These are phyloP conservation scores for Neocatenulostroma microsporum DNA, from an alignment of 2,329 filamentous ascomycete genomes.

Conservation along the genomic window DNA sequence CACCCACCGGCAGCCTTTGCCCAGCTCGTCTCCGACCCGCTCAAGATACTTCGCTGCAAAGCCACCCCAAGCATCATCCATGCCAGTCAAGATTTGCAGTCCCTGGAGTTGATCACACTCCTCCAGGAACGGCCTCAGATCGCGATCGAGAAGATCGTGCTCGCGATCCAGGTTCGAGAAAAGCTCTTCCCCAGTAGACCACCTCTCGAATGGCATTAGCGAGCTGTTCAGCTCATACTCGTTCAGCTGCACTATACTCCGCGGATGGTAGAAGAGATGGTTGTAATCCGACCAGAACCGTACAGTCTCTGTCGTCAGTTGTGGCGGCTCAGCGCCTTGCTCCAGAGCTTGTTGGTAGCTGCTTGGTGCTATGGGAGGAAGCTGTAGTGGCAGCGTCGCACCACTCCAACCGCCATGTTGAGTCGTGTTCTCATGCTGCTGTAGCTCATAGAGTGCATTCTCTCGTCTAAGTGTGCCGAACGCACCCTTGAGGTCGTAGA, in stretches of 20 bases:
- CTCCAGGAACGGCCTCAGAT: conserved; percentile 79
- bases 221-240: conserved; percentile 78
- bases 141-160: conserved; percentile 81
- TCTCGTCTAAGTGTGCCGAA: conserved; percentile 84
- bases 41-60: conserved; percentile 46
- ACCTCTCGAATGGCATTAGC: conserved; percentile 75
- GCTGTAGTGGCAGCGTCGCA: conserved; percentile 58
- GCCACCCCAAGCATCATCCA: conserved; percentile 47
- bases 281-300: conserved; percentile 97
- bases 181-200: conserved; percentile 64
- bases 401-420: conserved; percentile 50
- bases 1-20: conserved; percentile 77
- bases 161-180: conserved; percentile 52
- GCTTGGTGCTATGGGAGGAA: conserved; percentile 59
- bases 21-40: conserved; percentile 77
- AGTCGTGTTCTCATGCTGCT: conserved; percentile 34
- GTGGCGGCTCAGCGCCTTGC: conserved; percentile 54
- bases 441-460: conserved; percentile 73
- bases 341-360: conserved; percentile 76
- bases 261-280: conserved; percentile 83
- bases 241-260: conserved; percentile 75
- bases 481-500: conserved; percentile 91
- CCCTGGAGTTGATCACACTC: conserved; percentile 91
- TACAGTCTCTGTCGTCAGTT: conserved; percentile 62
- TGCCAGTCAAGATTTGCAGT: conserved; percentile 56